Conservation (phyloP, 2,329 filamentous ascomycete species). For the Diaporthe citri region DNA sequence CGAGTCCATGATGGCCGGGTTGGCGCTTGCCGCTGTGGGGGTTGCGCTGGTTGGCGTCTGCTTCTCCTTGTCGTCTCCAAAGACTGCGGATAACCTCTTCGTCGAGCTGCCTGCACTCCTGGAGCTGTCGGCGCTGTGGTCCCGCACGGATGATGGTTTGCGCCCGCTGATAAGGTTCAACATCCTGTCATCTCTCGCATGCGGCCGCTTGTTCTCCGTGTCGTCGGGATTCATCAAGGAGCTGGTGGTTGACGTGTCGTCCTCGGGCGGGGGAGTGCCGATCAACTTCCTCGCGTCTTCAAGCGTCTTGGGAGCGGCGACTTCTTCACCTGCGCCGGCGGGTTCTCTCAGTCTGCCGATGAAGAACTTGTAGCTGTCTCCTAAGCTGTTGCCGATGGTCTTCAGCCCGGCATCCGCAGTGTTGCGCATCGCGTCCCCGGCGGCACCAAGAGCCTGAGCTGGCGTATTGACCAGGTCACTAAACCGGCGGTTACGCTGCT, state of each 20-base stretch:
- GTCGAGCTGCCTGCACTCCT: slow-evolving; percentile 73
- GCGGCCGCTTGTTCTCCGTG: slow-evolving; percentile 50
- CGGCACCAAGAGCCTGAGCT: slow-evolving; percentile 82
- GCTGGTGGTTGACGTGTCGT: slow-evolving; percentile 70
- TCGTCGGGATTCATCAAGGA: slow-evolving; percentile 57
- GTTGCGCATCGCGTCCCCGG: slow-evolving; percentile 85
- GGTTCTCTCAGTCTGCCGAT: slow-evolving; percentile 81
- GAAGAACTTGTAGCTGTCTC: slow-evolving; percentile 93
- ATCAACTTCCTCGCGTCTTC: slow-evolving; percentile 94
- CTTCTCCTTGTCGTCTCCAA: slow-evolving; percentile 58
- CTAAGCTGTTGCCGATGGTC: slow-evolving; percentile 89
- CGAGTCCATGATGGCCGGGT: slow-evolving; percentile 80
- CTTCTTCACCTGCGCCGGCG: slow-evolving; percentile 57
- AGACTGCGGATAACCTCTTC: slow-evolving; percentile 59
- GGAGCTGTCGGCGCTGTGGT: slow-evolving; percentile 82
- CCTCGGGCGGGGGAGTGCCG: slow-evolving; percentile 75
- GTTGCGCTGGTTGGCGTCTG: slow-evolving; percentile 46
- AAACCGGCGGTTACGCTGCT: slow-evolving; percentile 77
- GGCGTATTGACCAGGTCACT: slow-evolving; percentile 90
- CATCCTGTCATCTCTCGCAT: slow-evolving; percentile 71
- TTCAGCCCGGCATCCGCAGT: slow-evolving; percentile 94
- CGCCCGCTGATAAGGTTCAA: slow-evolving; percentile 79
- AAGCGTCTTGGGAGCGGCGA: slow-evolving; percentile 85
- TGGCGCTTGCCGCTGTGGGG: slow-evolving; percentile 50
- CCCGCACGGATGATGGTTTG: slow-evolving; percentile 62